Evolutionary conservation across 2,329 filamentous ascomycete genomes (phyloP), one percentile per base, ranked within the genome.

Genomic region (Cucurbitaria berberidis): DNA sequence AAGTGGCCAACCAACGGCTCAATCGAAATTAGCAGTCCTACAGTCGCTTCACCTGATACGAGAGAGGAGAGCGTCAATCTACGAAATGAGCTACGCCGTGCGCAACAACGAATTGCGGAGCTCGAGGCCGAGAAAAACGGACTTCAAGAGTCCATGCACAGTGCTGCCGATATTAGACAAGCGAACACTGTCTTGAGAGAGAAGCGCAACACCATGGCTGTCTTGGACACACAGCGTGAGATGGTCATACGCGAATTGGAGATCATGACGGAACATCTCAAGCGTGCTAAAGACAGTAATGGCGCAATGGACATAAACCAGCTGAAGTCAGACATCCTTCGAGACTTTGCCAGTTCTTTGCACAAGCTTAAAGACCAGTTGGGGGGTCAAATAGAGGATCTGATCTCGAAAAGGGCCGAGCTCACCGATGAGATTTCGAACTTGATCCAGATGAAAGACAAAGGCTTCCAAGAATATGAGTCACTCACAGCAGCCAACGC

Each of bases 131-230:
- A 91, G 60, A 90, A 91, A 79, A 84, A 76, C 68, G 80, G 63
- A 63, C 78, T 77, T 29, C 76, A 80, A 60, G 78, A 81, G 58
- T 75, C 75, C 36, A 76, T 88, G 60, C 84, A 86, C 61, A 82
- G 81, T 24, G 82, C 83, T 5, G 80, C 79, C 13, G 84, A 84
- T 57, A 85, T 88, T 56, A 89, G 89, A 76, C 89, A 87, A 64
- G 86, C 96, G 26, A 96, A 96, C 75, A 92, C 89, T 64, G 93
- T 93, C 71, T 80, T 98, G 21, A 83, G 90, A 30, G 93, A 98
- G 76, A 98, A 98, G 79, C 85, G 95, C 53, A 96, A 96, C 67
- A 98, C 95, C 0, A 95, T 99, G 73, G 93, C 93, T 6, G 90
- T 96, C 16, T 81, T 98, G 45, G 93, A 98, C 72, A 93, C 93